Evolutionary conservation across 495 filamentous ascomycete genomes (phyloP).

Genomic region (Clavariopsis aquatica): DNA sequence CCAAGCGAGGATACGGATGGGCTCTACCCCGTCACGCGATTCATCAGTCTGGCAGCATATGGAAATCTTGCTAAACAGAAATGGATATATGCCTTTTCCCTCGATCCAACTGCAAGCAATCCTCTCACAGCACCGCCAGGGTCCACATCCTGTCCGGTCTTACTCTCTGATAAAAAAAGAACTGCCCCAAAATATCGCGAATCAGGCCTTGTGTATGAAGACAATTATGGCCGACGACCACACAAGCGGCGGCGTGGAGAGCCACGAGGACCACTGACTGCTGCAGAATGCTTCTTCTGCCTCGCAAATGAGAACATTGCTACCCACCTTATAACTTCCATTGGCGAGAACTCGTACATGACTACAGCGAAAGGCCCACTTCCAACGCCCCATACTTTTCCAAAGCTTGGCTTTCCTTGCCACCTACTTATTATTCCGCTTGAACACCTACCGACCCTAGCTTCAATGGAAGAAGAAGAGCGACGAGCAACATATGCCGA

Average conservation of each 20-base stretch:
- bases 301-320: conserved; percentile 78
- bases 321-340: conserved; percentile 83
- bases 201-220: conserved; percentile 63
- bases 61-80: conserved; percentile 74
- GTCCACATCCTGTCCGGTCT: conserved; percentile 70
- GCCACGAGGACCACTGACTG: conserved; percentile 64
- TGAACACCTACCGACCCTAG: conserved; percentile 69
- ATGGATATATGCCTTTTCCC: conserved; percentile 84
- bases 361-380: conserved; percentile 92
- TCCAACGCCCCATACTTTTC: conserved; percentile 65
- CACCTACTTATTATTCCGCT: conserved; percentile 93
- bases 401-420: conserved; percentile 69
- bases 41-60: conserved; percentile 80
- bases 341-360: conserved; percentile 81
- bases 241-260: conserved; percentile 53
- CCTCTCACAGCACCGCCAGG: conserved; percentile 61
- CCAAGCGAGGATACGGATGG: conserved; percentile 56
- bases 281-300: conserved; percentile 91
- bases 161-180: conserved; percentile 61
- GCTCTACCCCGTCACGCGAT: conserved; percentile 68
- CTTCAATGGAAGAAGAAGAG: conserved; percentile 59
- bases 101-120: conserved; percentile 64
- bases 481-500: conserved; percentile 64
- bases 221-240: conserved; percentile 39
- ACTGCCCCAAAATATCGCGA: conserved; percentile 53